A percentile compares a stretch with the other conserved stretches of the same genome.
Evolutionary conservation across 345 rosid species (phyloP).

Genomic region (Eucalyptus marginata): DNA sequence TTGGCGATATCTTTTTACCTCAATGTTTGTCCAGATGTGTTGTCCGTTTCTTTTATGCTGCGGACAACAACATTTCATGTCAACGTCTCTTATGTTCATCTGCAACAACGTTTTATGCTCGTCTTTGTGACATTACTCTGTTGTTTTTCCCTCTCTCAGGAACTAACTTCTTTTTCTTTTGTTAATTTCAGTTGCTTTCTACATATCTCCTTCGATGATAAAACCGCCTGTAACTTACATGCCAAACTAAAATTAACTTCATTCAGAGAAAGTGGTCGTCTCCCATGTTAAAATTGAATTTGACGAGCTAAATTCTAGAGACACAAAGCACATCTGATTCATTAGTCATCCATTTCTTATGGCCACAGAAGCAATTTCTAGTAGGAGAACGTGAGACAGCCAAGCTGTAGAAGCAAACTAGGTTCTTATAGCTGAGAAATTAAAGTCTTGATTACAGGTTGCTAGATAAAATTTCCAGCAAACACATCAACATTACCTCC

Average conservation of each 20-base stretch:
- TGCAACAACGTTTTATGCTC: background rate
- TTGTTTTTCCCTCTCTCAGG: background rate
- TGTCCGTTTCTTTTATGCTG: background rate
- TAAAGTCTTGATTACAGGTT: background rate
- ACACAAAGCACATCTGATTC: background rate
- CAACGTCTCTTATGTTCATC: background rate
- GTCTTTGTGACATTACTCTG: background rate
- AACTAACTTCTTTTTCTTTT: background rate
- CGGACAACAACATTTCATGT: background rate
- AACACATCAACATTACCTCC: background rate
- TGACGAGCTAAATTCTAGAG: background rate
- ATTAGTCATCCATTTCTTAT: background rate
- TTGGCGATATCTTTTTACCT: background rate
- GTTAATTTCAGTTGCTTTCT: background rate
- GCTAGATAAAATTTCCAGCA: background rate
- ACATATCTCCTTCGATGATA: background rate
- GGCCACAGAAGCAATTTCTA: background rate
- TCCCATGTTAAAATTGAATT: background rate
- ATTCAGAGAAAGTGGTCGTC: background rate
- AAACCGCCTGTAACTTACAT: background rate
- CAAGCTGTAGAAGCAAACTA: background rate
- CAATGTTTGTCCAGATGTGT: rapidly evolving
- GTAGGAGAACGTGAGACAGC: background rate
- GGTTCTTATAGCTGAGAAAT: background rate
- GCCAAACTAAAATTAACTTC: background rate